Evolutionary conservation across 176 grass and related monocot species (phyloP).

Genomic region (Hyparrhenia diplandra): DNA sequence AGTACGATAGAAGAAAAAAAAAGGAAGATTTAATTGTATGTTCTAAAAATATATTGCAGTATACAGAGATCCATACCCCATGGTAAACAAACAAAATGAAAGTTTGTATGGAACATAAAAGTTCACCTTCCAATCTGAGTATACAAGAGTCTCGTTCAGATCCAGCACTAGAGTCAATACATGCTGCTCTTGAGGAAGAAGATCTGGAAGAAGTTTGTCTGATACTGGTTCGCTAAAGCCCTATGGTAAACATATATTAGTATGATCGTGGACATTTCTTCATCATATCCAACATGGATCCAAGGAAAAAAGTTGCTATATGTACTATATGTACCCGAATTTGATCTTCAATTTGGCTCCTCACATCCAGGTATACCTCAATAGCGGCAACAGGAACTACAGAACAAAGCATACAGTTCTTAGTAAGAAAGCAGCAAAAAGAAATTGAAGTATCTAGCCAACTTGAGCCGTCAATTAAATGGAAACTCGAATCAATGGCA

Average conservation of each 20-base stretch:
- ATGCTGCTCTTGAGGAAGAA: slow-evolving; percentile 89
- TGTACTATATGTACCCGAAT: slow-evolving; percentile 71
- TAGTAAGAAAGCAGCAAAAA: not conserved
- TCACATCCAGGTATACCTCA: slow-evolving; percentile 71
- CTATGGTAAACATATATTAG: slow-evolving; percentile 33
- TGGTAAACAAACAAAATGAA: not conserved
- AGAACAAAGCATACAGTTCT: slow-evolving; percentile 30
- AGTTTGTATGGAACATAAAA: slow-evolving; percentile 6
- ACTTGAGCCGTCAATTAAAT: not conserved
- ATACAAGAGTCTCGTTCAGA: slow-evolving; percentile 94
- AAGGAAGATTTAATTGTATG: not conserved
- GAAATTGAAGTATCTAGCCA: slow-evolving; percentile 3
- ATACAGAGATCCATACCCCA: not conserved
- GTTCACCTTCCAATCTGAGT: slow-evolving; percentile 92
- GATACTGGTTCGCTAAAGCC: slow-evolving; percentile 96
- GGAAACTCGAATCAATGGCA: not conserved
- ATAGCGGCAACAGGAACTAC: slow-evolving; percentile 62
- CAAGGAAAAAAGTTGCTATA: not conserved
- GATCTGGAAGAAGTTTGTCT: slow-evolving; percentile 95
- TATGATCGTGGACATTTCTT: slow-evolving; percentile 15
- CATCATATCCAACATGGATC: slow-evolving; percentile 23
- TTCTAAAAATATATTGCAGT: not conserved
- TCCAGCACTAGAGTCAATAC: slow-evolving; percentile 94
- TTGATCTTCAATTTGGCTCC: slow-evolving; percentile 85
- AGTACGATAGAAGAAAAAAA: not conserved